Conservation (phyloP, 805 yeast genomes). For the Candida nanaspora region DNA sequence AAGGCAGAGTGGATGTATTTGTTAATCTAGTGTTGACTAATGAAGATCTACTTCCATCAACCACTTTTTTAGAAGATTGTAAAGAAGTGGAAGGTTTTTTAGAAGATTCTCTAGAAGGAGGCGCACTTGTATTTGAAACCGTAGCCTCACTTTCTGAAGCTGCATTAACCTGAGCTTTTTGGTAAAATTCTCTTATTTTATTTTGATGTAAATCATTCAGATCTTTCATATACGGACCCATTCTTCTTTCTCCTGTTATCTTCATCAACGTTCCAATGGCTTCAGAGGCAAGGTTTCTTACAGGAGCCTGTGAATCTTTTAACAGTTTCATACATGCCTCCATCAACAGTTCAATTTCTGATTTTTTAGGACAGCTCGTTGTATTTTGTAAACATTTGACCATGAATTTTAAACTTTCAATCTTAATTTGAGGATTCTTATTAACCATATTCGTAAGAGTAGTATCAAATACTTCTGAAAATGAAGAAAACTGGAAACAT, state of each 20-base stretch:
- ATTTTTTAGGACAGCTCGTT: slow-evolving; percentile 36
- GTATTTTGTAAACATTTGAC: slow-evolving; percentile 55
- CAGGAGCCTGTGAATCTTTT: slow-evolving; percentile 77
- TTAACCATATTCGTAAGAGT: slow-evolving; percentile 54
- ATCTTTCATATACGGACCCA: slow-evolving; percentile 53
- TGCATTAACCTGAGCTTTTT: slow-evolving; percentile 44
- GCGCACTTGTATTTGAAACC: slow-evolving; percentile 2
- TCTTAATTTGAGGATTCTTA: slow-evolving; percentile 77
- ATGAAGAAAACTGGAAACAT: slow-evolving; percentile 43
- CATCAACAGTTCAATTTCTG: slow-evolving; percentile 53
- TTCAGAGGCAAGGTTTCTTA: slow-evolving; percentile 71
- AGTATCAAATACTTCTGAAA: slow-evolving; percentile 52
- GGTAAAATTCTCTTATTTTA: slow-evolving; percentile 56
- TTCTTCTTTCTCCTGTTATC: slow-evolving; percentile 67
- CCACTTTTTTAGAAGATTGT: neutral
- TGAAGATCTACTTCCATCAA: too few species aligned
- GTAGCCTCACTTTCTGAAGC: slow-evolving; percentile 1
- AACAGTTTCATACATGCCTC: slow-evolving; percentile 54
- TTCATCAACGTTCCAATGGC: slow-evolving; percentile 77
- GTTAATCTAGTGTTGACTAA: neutral
- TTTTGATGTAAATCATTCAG: slow-evolving; percentile 47
- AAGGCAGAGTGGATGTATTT: slow-evolving; percentile 35
- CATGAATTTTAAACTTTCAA: slow-evolving; percentile 61
- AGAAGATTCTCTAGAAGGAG: slow-evolving; percentile 7
- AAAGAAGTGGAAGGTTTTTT: slow-evolving; percentile 13